Base-by-base conservation (phyloP, 148 eudicot genomes). In the Polygonum maritimum region DNA sequence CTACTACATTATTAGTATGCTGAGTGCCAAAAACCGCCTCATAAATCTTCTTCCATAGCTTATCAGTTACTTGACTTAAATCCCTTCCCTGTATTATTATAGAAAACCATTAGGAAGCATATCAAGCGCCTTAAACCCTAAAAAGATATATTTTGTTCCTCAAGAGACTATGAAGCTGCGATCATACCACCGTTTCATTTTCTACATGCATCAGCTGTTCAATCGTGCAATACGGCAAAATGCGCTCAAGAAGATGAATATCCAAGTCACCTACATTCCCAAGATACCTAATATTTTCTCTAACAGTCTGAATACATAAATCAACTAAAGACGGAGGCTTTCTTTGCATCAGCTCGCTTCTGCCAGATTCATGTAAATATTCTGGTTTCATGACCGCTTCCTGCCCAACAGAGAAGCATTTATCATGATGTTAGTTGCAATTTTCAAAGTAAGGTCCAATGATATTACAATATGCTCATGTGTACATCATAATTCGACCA, bases 221-320 rank as follows among this genome's bases (percentile, higher is more conserved):
- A 80, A 85, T 80, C 1, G 88, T 84, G 76, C 99, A 95, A 77
- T 95, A 97, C 41, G 90, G 85, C 82, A 95, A 92, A 82, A 95
- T 87, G 58, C 88, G 89, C 35, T 88, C 91, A 21, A 95, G 88
- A 73, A 95, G 90, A 78, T 86, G 84, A 40, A 65, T 19, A 62
- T 85, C 99, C 22, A 83, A 83, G 35, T 77, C 88, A 15, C 96
- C 99, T 57, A 95, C 96, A 86, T 95, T 76, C 48, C 99, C 99
- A 41, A 95, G 83, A 83, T 89, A 87, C 75, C 88, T 81, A 63
- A 92, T 81, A 70, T 95, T 95, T 77, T 89, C 97, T 77, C 92
- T 79, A n/a, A 92, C 96, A 48, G 78, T 77, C 75, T 84, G 89
- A 78, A 95, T 87, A 84, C 99, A 92, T 47, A 92, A 77, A 82